These are phyloP conservation scores for Meira nashicola DNA, from an alignment of 1,284 basidiomycete genomes.

Conservation along the genomic window DNA sequence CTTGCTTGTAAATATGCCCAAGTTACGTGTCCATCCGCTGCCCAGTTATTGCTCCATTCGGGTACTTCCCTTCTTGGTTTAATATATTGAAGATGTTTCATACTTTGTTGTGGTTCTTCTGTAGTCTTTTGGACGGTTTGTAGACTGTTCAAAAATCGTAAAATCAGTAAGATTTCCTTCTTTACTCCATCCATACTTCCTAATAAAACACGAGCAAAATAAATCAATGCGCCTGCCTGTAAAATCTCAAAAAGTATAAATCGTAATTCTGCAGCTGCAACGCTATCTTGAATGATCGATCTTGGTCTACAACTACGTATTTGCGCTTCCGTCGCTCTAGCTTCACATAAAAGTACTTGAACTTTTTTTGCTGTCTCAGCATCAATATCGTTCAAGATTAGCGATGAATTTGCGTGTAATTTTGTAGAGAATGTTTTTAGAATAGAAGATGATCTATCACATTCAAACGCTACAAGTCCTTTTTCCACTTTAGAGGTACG, in stretches of 20 bases:
- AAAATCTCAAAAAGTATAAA: not conserved
- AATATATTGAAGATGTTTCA: not conserved
- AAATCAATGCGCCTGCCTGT: not conserved
- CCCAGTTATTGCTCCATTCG: not conserved
- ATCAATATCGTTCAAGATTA: no score
- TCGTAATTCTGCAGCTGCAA: not conserved
- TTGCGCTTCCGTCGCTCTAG: not conserved
- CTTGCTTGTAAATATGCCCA: not conserved
- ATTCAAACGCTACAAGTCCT: no score
- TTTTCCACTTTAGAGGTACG: slow-evolving; percentile 9
- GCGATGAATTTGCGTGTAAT: no score
- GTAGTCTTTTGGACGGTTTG: not conserved
- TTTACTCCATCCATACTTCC: not conserved
- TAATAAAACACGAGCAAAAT: not conserved
- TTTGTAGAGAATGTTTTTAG: no score
- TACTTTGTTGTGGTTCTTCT: not conserved
- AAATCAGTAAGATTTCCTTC: not conserved
- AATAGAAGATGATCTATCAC: not conserved
- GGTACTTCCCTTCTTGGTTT: not conserved
- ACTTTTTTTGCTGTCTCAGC: no score
- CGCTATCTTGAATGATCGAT: not conserved
- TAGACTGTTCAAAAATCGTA: not conserved
- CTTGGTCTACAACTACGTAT: not conserved
- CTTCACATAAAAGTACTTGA: no score
- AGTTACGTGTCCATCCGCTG: not conserved